Percentiles rank a stretch among this genome's conserved stretches.
These are phyloP conservation scores for Neurospora sp. DNA, from an alignment of 495 filamentous ascomycete genomes.

Conservation along the genomic window DNA sequence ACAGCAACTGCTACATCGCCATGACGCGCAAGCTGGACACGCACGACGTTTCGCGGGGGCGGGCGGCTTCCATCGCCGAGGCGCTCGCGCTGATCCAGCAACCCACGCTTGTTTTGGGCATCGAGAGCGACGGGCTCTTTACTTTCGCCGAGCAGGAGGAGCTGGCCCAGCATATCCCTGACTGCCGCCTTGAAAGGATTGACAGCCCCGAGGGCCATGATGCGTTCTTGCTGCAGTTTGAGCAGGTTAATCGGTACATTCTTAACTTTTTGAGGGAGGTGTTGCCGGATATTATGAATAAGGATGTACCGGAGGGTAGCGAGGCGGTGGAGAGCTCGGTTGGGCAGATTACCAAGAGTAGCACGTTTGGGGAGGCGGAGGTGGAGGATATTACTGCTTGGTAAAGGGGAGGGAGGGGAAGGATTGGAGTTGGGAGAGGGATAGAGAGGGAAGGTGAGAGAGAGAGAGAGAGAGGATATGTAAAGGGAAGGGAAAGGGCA, in stretches of 20 bases:
- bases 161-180: conserved; percentile 70
- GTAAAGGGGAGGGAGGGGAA: conserved; percentile 35
- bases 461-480: neutral
- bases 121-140: conserved; percentile 90
- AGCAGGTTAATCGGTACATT: conserved; percentile 87
- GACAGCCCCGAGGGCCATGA: conserved; percentile 93
- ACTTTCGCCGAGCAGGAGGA: conserved; percentile 95
- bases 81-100: conserved; percentile 78
- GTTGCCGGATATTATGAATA: conserved; percentile 76
- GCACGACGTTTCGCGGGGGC: conserved; percentile 78
- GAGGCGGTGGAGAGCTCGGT: conserved; percentile 34
- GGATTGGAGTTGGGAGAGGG: neutral
- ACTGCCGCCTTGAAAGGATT: conserved; percentile 71
- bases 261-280: conserved; percentile 74
- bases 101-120: conserved; percentile 81
- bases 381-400: conserved; percentile 96
- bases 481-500: neutral
- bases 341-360: conserved; percentile 57
- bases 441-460: neutral
- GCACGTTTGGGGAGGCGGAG: conserved; percentile 89
- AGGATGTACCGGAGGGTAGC: conserved; percentile 34
- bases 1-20: conserved; percentile 97
- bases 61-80: conserved; percentile 51
- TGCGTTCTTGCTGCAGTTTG: conserved; percentile 91
- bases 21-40: conserved; percentile 99